A percentile compares a stretch with the other conserved stretches of the same genome.
These are phyloP conservation scores for Epicoccum sorghinum DNA, from an alignment of 2,329 filamentous ascomycete genomes.

Conservation along the genomic window DNA sequence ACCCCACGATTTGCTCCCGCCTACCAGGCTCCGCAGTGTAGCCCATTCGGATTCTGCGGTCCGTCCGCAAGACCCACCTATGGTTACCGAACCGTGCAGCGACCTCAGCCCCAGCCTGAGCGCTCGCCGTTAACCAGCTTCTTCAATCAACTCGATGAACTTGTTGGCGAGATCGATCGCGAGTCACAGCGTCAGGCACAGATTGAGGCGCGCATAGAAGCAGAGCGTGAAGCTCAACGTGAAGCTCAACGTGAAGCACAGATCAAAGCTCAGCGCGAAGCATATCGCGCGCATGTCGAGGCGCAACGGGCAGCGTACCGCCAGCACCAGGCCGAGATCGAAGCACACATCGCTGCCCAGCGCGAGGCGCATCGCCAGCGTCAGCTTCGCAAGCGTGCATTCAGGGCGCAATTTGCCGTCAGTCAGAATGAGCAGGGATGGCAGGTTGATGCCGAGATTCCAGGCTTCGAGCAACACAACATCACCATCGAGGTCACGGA, in stretches of 20 bases:
- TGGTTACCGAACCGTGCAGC: conserved; percentile 20
- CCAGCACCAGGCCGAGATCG: conserved; percentile 26
- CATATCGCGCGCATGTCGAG: conserved; percentile 31
- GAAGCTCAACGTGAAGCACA: conserved; percentile 26
- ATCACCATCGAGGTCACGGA: conserved; percentile 44
- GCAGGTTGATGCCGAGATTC: conserved; percentile 40
- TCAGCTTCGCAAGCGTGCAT: conserved; percentile 39
- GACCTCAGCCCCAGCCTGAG: conserved; percentile 17
- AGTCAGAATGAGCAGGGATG: conserved; percentile 38
- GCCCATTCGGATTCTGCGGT: conserved; percentile 35
- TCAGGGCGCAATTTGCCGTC: conserved; percentile 41
- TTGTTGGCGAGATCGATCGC: conserved; percentile 41
- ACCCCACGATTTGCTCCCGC: conserved; percentile 41
- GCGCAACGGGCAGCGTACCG: conserved; percentile 26
- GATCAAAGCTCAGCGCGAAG: conserved; percentile 32
- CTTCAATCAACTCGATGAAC: conserved; percentile 40
- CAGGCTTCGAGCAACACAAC: conserved; percentile 44
- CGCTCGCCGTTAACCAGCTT: conserved; percentile 40
- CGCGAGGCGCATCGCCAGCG: conserved; percentile 37
- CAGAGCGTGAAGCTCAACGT: conserved; percentile 24
- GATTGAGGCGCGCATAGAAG: conserved; percentile 30
- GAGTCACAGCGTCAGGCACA: conserved; percentile 34
- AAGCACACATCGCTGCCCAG: conserved; percentile 35
- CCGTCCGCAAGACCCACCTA: conserved; percentile 29
- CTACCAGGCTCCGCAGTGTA: conserved; percentile 37